These are phyloP conservation scores for Backusella tuberculispora DNA, from an alignment of 192 early-diverging fungal genomes.

Conservation along the genomic window DNA sequence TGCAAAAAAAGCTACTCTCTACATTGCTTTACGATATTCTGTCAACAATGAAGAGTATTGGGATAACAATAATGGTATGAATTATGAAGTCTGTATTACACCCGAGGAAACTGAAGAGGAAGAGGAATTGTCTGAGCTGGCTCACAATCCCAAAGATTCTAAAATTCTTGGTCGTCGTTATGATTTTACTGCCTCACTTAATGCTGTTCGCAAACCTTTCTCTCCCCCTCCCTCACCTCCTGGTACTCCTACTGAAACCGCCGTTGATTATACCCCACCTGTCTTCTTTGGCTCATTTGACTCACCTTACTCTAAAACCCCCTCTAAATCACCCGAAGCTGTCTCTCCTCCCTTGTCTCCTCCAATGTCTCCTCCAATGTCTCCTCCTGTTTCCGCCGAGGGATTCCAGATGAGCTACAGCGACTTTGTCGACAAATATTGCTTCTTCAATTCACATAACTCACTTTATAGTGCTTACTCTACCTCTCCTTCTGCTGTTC, in stretches of 20 bases:
- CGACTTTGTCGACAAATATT: constrained; percentile 61
- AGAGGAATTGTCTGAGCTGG: not conserved
- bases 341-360: not conserved
- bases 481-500: constrained; percentile 17
- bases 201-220: constrained; percentile 34
- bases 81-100: constrained; percentile 67
- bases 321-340: constrained; percentile 6
- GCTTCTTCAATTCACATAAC: constrained; percentile 47
- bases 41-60: constrained; percentile 81
- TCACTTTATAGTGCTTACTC: constrained; percentile 2
- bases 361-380: not conserved
- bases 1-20: constrained; percentile 41
- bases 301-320: constrained; percentile 4
- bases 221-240: constrained; percentile 20
- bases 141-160: not conserved
- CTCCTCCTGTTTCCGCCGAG: constrained; percentile 15
- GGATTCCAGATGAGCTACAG: constrained; percentile 20
- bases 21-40: constrained; percentile 67
- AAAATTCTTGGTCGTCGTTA: constrained; percentile 38
- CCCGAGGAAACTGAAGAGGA: constrained; percentile 9
- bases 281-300: constrained; percentile 5
- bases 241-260: not conserved
- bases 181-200: constrained; percentile 45
- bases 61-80: constrained; percentile 93
- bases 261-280: constrained; percentile 12